phyloP scores from a whole-genome alignment of 106 monocot species.

The Allium sativum region DNA sequence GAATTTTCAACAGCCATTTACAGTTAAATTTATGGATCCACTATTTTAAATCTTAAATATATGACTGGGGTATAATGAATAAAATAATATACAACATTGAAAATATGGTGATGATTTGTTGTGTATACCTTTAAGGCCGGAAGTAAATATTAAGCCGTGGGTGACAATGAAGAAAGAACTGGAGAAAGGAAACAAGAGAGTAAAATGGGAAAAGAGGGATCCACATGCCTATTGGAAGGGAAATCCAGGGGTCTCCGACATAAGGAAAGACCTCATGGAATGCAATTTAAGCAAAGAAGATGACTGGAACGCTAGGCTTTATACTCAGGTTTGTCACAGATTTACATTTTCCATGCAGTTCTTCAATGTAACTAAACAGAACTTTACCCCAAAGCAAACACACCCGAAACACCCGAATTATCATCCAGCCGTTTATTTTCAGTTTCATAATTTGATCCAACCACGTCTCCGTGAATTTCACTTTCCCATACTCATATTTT shows the following conservation, averaged over 20 bases:
- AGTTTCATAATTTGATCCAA: too few species aligned
- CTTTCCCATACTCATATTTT: too few species aligned
- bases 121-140: constrained; percentile 27
- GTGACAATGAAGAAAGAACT: constrained; percentile 26
- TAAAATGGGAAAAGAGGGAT: constrained; percentile 30
- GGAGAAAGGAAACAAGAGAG: constrained; percentile 20
- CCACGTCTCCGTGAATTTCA: too few species aligned
- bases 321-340: constrained; percentile 23
- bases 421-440: too few species aligned
- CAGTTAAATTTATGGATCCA: too few species aligned
- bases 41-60: too few species aligned
- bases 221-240: constrained; percentile 74
- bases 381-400: too few species aligned
- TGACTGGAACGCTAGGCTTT: constrained; percentile 43
- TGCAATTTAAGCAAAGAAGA: constrained; percentile 31
- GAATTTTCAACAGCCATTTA: too few species aligned
- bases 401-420: too few species aligned
- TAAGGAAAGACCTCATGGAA: constrained; percentile 38
- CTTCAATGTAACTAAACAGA: too few species aligned
- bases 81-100: too few species aligned
- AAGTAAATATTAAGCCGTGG: constrained; percentile 65
- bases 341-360: not conserved
- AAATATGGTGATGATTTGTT: not conserved
- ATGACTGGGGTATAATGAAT: too few species aligned
- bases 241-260: constrained; percentile 25